Conservation (phyloP, 2,329 filamentous ascomycete species). For the Periconia sp. region DNA sequence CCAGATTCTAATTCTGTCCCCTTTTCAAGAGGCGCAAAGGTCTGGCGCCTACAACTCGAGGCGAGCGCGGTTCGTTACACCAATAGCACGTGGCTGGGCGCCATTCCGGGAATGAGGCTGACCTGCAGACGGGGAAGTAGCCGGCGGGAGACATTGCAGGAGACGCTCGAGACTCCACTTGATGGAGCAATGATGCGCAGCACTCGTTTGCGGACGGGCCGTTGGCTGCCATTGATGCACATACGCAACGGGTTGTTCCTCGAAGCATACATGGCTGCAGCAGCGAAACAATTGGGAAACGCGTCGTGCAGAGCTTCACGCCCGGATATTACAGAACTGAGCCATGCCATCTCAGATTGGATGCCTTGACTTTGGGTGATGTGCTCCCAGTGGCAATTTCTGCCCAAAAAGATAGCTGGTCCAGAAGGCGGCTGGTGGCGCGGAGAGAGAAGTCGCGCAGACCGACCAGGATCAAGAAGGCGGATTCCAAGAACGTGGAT, state of each 20-base stretch:
- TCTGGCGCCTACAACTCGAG: not conserved
- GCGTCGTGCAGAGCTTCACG: not conserved
- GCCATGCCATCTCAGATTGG: too few relatives aligned
- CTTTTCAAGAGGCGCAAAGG: slow-evolving; percentile 2
- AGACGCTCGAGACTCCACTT: slow-evolving; percentile 12
- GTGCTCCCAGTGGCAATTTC: not conserved
- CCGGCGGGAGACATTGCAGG: slow-evolving; percentile 19
- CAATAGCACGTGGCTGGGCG: slow-evolving; percentile 20
- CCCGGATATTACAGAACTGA: too few relatives aligned
- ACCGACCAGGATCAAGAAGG: slow-evolving; percentile 4
- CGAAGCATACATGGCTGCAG: slow-evolving; percentile 11
- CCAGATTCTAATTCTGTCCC: too few relatives aligned
- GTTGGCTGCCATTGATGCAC: slow-evolving; percentile 16
- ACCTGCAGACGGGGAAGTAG: slow-evolving; percentile 24
- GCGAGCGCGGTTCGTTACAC: slow-evolving; percentile 18
- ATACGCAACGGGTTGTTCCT: slow-evolving; percentile 18
- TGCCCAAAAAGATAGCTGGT: not conserved
- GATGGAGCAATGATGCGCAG: slow-evolving; percentile 19
- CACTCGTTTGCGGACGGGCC: slow-evolving; percentile 11
- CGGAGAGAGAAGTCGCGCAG: not conserved
- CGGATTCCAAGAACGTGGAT: slow-evolving; percentile 29
- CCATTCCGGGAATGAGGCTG: slow-evolving; percentile 21
- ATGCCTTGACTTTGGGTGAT: too few relatives aligned
- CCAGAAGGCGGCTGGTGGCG: slow-evolving; percentile 12
- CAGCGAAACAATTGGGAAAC: slow-evolving; percentile 4